phyloP scores from a whole-genome alignment of 176 grass and related monocot species.

The Ananas comosus region DNA sequence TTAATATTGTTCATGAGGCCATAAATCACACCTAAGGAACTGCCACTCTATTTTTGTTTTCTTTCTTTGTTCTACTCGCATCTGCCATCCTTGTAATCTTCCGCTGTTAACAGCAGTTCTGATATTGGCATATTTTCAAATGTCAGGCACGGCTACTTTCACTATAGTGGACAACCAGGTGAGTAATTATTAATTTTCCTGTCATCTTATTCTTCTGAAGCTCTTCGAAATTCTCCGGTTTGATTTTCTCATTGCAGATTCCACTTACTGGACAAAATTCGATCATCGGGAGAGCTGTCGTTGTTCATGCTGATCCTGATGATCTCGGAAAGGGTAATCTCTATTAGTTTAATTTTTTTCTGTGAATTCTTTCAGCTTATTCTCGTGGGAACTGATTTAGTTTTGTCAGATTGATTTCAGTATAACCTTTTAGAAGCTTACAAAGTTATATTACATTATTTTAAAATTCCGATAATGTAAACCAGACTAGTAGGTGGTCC shows the following conservation, averaged over 20 bases:
- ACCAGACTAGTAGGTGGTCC: not conserved
- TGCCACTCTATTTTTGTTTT: no score
- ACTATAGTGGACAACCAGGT: conserved; percentile 3
- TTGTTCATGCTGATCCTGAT: conserved; percentile 66
- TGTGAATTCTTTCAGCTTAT: not conserved
- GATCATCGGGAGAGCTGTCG: conserved; percentile 55
- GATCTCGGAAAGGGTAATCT: conserved; percentile 60
- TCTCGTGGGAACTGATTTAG: not conserved
- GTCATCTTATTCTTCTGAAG: not conserved
- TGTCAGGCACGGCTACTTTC: conserved; percentile 5
- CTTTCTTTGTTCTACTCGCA: not conserved
- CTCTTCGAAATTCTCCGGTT: not conserved
- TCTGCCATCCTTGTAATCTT: not conserved
- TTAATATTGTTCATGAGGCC: no score
- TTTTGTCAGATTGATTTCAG: not conserved
- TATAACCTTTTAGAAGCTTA: not conserved
- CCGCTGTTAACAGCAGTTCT: not conserved
- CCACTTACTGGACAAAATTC: conserved; percentile 37
- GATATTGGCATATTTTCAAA: not conserved
- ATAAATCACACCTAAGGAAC: no score
- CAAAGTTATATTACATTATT: not conserved
- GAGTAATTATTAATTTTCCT: not conserved
- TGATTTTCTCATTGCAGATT: conserved; percentile 21
- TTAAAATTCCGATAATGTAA: not conserved
- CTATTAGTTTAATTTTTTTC: not conserved